Evolutionary conservation across 441 rosid species (phyloP), one percentile per base, ranked within the genome.

Genomic region (Mallotus repandus): DNA sequence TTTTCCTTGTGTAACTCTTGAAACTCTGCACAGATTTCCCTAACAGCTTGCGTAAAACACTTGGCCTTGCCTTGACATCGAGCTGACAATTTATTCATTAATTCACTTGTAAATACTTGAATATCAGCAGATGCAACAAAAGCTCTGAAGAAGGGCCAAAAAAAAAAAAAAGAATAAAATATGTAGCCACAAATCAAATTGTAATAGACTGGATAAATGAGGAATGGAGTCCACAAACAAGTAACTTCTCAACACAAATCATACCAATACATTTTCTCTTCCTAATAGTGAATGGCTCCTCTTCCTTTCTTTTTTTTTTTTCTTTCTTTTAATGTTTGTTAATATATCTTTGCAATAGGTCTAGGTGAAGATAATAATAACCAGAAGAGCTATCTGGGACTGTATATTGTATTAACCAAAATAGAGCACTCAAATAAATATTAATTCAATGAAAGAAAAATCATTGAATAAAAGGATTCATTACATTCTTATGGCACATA

Each of bases 91-190:
- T 91, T 94, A 81, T 66, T 84, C 91, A 91, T 94, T 43, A 91
- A 79, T 78, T 96, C 98, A 81, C 81, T 82, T 76, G 89, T 94
- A 78, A 96, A 96, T 60, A 85, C 86, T 82, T 91, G 96, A 59
- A 94, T 91, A 88, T 96, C 97, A 72, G 79, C 82, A 6, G 97
- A 90, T 14, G 94, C 87, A 84, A 96, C 95, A 84, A 91, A 96
- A 79, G 93, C 99, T 81, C 99, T 96, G 96, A 80, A 78, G 55
- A 71, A 56, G 77, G 74, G 55, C 68, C n/a, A n/a, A n/a, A n/a
- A n/a, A n/a, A n/a, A n/a, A 66, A 55, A 78, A 63, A 45, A 35
- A 35, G 5, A 35, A 35, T 35, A 5, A 35, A 35, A 35, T 35
- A 5, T 35, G 4, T 35, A 35, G 38, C 38, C 4, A 1, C 38